Base-by-base conservation (phyloP, 768 basidiomycete genomes). In the Lactarius sp. region DNA sequence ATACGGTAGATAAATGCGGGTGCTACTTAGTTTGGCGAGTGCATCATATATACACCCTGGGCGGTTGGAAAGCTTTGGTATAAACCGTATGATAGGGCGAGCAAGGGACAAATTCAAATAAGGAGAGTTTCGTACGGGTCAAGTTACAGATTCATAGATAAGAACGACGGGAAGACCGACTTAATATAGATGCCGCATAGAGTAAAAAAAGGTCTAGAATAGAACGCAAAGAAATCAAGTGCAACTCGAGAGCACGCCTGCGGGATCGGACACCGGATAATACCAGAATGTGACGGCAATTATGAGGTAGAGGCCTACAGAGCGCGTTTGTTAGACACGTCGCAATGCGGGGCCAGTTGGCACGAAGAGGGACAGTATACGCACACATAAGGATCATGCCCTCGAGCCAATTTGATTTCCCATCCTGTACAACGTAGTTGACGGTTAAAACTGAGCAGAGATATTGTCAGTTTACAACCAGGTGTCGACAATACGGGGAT, bases 361-460 rank as follows among this genome's bases (percentile, higher is more conserved):
- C n/a, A 44, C 16, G 14, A 51, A 60, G 41, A 3, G 20, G 3
- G 16, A 46, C 31, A 10, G 22, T 20, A 62, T 68, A 76, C 82
- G 66, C 73, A 85, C 86, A 82, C 79, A 89, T 86, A 27, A 93
- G 69, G 61, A 86, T 82, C 69, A 81, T 78, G 3, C 91, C 92
- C 71, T 94, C 91, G 16, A 94, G 77, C 84, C 92, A 94, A 71
- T 92, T 92, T 18, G 85, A 87, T 70, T 87, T 86, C 10, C 89
- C 91, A 70, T 94, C 92, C 58, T 85, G 80, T 1, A 93, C 83
- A 20, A 88, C 86, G 68, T 90, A 87, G 70, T 88, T 90, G 74
- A 94, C 88, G 13, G 90, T 90, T 65, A 92, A 77, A n/a, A 93
- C 87, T 87, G 56, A n/a, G n/a, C 4, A 16, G 12, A 58, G 31